Percentiles rank a stretch among this genome's conserved stretches.
These are phyloP conservation scores for Ogataea nakhonphanomensis DNA, from an alignment of 805 yeast species.

Conservation along the genomic window DNA sequence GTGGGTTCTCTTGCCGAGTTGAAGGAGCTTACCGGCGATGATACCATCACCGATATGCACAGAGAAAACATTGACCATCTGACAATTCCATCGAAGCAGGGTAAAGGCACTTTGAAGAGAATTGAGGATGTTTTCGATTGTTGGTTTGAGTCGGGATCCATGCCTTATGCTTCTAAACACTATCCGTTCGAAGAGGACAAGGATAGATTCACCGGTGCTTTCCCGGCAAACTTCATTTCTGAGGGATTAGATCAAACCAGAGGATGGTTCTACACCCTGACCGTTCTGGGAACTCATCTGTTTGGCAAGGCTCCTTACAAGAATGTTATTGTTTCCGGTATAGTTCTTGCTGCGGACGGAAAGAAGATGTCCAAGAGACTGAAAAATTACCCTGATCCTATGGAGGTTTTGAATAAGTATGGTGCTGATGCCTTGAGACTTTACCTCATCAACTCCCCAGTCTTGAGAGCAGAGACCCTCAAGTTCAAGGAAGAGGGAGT, in stretches of 20 bases:
- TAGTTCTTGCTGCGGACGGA: conserved; percentile 96
- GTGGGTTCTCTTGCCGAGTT: conserved; percentile 88
- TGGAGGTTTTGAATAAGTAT: conserved; percentile 70
- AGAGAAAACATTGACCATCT: conserved; percentile 89
- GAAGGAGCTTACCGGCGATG: conserved; percentile 75
- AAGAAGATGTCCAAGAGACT: conserved; percentile 98
- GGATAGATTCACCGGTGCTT: conserved; percentile 64
- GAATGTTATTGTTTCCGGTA: conserved; percentile 94
- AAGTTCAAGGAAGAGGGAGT: conserved; percentile 99
- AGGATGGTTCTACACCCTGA: conserved; percentile 98
- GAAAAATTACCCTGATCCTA: conserved; percentile 97
- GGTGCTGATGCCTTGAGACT: conserved; percentile 98
- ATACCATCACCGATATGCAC: conserved; percentile 83
- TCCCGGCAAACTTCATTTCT: conserved; percentile 97
- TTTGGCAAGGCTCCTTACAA: conserved; percentile 91
- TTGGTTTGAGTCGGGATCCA: conserved; percentile 99
- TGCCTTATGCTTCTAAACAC: conserved; percentile 97
- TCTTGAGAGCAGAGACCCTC: conserved; percentile 92
- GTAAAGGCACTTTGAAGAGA: conserved; percentile 85
- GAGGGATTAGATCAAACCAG: conserved; percentile 99
- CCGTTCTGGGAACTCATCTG: conserved; percentile 92
- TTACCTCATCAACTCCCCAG: conserved; percentile 96
- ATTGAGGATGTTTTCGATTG: conserved; percentile 98
- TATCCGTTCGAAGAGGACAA: conserved; percentile 88
- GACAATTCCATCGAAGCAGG: conserved; percentile 88